Conservation (phyloP, 352 stramenopile genomes). For the Phytophthora macrochlamydospora region DNA sequence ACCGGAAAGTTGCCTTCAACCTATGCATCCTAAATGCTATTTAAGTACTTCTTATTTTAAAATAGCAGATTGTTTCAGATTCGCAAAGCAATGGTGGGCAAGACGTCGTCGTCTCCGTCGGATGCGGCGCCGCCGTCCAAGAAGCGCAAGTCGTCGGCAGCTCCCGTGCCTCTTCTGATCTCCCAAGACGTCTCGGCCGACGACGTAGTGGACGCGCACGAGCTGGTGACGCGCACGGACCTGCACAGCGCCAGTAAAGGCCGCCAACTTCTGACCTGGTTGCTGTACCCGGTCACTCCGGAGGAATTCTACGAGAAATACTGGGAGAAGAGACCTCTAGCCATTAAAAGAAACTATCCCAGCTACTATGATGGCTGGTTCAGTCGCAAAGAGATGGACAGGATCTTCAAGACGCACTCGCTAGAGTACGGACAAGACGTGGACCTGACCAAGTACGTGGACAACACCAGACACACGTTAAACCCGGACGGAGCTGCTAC, state of each 20-base stretch:
- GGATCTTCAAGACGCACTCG: constrained; percentile 77
- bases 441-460: constrained; percentile 89
- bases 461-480: constrained; percentile 74
- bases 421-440: constrained; percentile 84
- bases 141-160: constrained; percentile 54
- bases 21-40: too few relatives aligned
- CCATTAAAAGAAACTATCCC: constrained; percentile 71
- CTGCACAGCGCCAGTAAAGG: constrained; percentile 74
- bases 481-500: constrained; percentile 64
- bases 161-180: constrained; percentile 46
- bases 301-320: constrained; percentile 93
- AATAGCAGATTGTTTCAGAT: not conserved
- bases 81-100: constrained; percentile 43
- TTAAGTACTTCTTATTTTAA: too few relatives aligned
- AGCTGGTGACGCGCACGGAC: constrained; percentile 58
- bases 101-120: constrained; percentile 26
- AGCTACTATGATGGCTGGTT: constrained; percentile 86
- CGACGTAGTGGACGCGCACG: constrained; percentile 63
- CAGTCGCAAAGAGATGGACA: constrained; percentile 71
- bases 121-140: constrained; percentile 36
- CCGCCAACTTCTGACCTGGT: constrained; percentile 83
- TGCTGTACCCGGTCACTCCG: constrained; percentile 81
- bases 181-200: constrained; percentile 43
- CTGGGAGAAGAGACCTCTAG: constrained; percentile 93
- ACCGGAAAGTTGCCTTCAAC: too few relatives aligned